A percentile compares a stretch with the other conserved stretches of the same genome.
These are phyloP conservation scores for Fomitopsis pulvina DNA, from an alignment of 768 basidiomycete genomes.

Conservation along the genomic window DNA sequence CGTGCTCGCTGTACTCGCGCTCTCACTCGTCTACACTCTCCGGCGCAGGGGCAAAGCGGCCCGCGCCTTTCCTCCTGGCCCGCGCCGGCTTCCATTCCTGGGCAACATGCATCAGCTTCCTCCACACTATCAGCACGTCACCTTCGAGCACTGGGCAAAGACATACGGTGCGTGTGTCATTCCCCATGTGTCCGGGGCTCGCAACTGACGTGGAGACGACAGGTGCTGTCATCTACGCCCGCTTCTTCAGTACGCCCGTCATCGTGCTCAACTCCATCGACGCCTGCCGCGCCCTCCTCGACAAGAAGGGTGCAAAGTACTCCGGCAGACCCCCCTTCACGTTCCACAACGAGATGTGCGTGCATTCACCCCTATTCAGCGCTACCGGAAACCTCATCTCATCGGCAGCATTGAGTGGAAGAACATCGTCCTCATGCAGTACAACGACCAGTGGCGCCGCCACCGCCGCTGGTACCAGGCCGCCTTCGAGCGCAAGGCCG, in stretches of 20 bases:
- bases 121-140: conserved; percentile 17
- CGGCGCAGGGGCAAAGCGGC: background rate
- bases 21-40: background rate
- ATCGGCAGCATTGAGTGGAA: conserved; percentile 15
- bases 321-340: conserved; percentile 25
- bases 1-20: background rate
- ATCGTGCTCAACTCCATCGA: conserved; percentile 26
- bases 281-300: conserved; percentile 27
- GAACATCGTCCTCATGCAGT: conserved; percentile 13
- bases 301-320: conserved; percentile 26
- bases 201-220: too few species aligned
- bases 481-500: conserved; percentile 7
- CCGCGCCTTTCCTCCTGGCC: conserved; percentile 22
- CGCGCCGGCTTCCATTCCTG: conserved; percentile 22
- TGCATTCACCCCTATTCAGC: conserved; percentile 5
- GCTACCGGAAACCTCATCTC: conserved; percentile 9
- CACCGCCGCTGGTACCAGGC: conserved; percentile 17
- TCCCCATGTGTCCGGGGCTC: too few species aligned
- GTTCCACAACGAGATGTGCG: background rate
- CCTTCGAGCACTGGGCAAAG: conserved; percentile 24
- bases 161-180: conserved; percentile 17
- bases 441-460: conserved; percentile 14
- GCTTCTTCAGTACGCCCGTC: conserved; percentile 22
- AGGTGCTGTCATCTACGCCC: conserved; percentile 28
- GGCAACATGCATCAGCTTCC: conserved; percentile 27